Percentiles rank a stretch among this genome's conserved stretches.
phyloP scores from a whole-genome alignment of 495 filamentous ascomycete genomes.

The Annulohypoxylon moriforme region DNA sequence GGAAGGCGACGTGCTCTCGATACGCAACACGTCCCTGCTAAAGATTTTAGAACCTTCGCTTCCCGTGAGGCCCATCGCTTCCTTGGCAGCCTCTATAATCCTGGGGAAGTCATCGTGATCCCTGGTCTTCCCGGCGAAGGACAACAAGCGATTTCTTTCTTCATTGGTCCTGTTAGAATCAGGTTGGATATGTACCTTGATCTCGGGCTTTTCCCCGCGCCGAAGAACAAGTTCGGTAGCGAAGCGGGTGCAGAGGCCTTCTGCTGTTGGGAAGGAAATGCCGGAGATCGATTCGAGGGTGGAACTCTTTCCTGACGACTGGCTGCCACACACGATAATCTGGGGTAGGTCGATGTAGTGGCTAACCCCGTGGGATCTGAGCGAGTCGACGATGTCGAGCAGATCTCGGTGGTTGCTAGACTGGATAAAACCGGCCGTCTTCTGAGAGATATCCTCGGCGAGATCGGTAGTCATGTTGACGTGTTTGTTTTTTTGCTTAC shows the following conservation, averaged over 20 bases:
- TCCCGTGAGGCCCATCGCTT: slow-evolving; percentile 51
- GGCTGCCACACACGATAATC: slow-evolving; percentile 73
- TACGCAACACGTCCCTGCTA: slow-evolving; percentile 58
- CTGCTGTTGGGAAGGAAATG: slow-evolving; percentile 66
- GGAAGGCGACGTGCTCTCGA: slow-evolving; percentile 64
- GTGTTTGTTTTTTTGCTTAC: slow-evolving; percentile 8
- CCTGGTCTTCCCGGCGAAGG: slow-evolving; percentile 52
- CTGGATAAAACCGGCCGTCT: slow-evolving; percentile 35
- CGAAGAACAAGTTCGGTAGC: slow-evolving; percentile 69
- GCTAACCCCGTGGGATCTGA: slow-evolving; percentile 67
- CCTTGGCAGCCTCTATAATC: slow-evolving; percentile 60
- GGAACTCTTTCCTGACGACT: slow-evolving; percentile 72
- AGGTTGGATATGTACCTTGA: slow-evolving; percentile 55
- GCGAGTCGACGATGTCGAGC: slow-evolving; percentile 67
- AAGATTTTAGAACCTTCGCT: slow-evolving; percentile 48
- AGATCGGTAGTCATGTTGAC: slow-evolving; percentile 31
- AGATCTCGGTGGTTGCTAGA: slow-evolving; percentile 47
- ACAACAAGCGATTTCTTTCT: slow-evolving; percentile 45
- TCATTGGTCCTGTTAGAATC: slow-evolving; percentile 44
- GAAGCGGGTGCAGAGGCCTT: slow-evolving; percentile 67
- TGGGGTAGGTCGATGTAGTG: slow-evolving; percentile 69
- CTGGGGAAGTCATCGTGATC: slow-evolving; percentile 49
- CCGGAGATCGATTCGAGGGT: slow-evolving; percentile 74
- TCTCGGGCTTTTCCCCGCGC: slow-evolving; percentile 45
- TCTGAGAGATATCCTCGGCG: slow-evolving; percentile 36